Evolutionary conservation across 306 rosid genomes (phyloP).

Genomic region (Vigna mungo): DNA sequence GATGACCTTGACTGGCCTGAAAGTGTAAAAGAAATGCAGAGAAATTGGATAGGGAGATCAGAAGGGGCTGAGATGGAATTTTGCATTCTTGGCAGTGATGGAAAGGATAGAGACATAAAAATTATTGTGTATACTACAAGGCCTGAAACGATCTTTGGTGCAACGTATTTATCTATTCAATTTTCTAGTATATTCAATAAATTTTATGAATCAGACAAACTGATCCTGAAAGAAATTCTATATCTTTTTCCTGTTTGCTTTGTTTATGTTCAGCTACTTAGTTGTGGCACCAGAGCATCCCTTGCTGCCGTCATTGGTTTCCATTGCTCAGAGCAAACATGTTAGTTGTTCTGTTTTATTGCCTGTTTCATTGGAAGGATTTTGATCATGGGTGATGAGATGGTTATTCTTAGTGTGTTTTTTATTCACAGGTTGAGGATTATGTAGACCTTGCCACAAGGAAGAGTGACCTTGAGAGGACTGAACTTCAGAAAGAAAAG

Average conservation of each 20-base stretch:
- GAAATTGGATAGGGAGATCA: constrained; percentile 98
- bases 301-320: constrained; percentile 66
- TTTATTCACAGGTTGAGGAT: constrained; percentile 75
- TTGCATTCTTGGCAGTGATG: constrained; percentile 70
- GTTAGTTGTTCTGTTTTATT: constrained; percentile 59
- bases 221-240: constrained; percentile 31
- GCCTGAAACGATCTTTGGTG: constrained; percentile 98
- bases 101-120: constrained; percentile 67
- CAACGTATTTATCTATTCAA: constrained; percentile 75
- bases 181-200: constrained; percentile 39
- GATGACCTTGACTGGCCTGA: constrained; percentile 97
- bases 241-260: constrained; percentile 37
- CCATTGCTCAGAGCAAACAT: constrained; percentile 63
- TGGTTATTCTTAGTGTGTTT: constrained; percentile 46
- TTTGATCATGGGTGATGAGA: constrained; percentile 47
- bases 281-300: constrained; percentile 95
- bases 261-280: constrained; percentile 70
- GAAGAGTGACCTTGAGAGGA: constrained; percentile 98
- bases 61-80: constrained; percentile 97
- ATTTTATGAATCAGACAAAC: constrained; percentile 38
- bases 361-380: constrained; percentile 43
- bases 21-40: constrained; percentile 97
- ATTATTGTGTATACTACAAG: constrained; percentile 88
- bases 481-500: constrained; percentile 98
- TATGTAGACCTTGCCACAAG: constrained; percentile 76